Conservation (phyloP, 805 yeast species). For the Pichia pseudocactophila region DNA sequence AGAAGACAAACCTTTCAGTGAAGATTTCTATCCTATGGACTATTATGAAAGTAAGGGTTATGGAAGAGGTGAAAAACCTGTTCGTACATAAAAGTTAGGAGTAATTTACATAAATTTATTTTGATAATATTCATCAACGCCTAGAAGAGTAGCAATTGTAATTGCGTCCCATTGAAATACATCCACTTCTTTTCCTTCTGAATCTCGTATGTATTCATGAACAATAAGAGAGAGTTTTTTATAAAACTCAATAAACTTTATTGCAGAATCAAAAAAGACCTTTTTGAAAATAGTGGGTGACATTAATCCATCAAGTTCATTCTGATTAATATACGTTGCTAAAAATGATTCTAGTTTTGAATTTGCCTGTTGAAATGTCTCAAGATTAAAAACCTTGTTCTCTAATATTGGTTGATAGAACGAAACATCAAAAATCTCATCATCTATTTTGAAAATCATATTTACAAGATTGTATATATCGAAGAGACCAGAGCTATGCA, state of each 20-base stretch:
- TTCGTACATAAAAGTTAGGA: conserved; percentile 19
- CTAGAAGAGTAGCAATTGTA: conserved; percentile 64
- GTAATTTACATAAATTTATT: conserved; percentile 8
- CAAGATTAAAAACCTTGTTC: conserved; percentile 44
- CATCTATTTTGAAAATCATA: conserved; percentile 62
- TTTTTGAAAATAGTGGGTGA: conserved; percentile 56
- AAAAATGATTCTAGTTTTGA: conserved; percentile 40
- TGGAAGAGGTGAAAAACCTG: conserved; percentile 76
- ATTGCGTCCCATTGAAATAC: conserved; percentile 45
- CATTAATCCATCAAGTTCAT: conserved; percentile 45
- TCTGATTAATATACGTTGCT: conserved; percentile 54
- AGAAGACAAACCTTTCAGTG: conserved; percentile 57
- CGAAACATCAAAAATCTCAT: conserved; percentile 48
- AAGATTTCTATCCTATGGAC: conserved; percentile 85
- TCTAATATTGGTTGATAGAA: conserved; percentile 59
- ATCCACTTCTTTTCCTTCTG: conserved; percentile 16
- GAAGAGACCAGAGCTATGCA: conserved; percentile 45
- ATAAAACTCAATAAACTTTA: conserved; percentile 41
- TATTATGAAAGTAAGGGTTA: conserved; percentile 85
- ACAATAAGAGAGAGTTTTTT: conserved; percentile 31
- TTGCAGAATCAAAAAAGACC: conserved; percentile 41
- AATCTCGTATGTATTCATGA: conserved; percentile 29
- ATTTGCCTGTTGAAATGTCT: conserved; percentile 36
- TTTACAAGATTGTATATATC: conserved; percentile 56
- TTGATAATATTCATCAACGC: conserved; percentile 39